Evolutionary conservation across 2,329 filamentous ascomycete species (phyloP).

Genomic region (Penicillium olsonii): DNA sequence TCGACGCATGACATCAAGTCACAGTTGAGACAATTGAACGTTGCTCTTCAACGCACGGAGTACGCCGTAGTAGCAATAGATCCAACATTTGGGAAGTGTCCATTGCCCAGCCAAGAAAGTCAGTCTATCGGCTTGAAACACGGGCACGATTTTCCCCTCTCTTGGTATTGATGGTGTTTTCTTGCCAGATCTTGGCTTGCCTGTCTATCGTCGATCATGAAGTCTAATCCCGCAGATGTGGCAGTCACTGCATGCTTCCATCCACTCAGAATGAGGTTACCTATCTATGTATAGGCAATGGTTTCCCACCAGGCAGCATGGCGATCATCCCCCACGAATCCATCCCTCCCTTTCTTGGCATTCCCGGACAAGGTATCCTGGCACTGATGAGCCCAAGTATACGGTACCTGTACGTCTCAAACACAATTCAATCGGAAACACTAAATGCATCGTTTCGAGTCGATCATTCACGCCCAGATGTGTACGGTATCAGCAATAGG

Average conservation of each 20-base stretch:
- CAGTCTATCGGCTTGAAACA: not conserved
- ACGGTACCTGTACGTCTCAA: conserved; percentile 4
- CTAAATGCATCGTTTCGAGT: not conserved
- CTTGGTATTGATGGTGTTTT: not conserved
- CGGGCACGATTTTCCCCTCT: not conserved
- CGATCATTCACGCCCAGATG: not conserved
- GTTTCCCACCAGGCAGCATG: conserved; percentile 1
- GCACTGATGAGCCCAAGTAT: not conserved
- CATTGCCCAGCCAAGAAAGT: conserved; percentile 5
- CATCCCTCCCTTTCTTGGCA: conserved; percentile 9
- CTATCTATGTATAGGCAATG: conserved; percentile 7
- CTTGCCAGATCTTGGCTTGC: conserved; percentile 2
- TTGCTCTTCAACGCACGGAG: too few relatives aligned
- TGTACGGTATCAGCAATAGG: not conserved
- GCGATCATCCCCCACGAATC: conserved; percentile 11
- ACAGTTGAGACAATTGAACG: too few relatives aligned
- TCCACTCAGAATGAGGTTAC: not conserved
- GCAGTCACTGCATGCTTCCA: not conserved
- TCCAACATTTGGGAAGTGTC: conserved; percentile 3
- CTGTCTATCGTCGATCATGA: conserved; percentile 7
- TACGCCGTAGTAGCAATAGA: too few relatives aligned
- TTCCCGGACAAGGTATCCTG: not conserved
- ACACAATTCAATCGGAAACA: not conserved
- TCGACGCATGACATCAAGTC: not conserved
- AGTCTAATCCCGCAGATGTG: not conserved